phyloP scores from a whole-genome alignment of 345 rosid genomes.

The Combretum micranthum region DNA sequence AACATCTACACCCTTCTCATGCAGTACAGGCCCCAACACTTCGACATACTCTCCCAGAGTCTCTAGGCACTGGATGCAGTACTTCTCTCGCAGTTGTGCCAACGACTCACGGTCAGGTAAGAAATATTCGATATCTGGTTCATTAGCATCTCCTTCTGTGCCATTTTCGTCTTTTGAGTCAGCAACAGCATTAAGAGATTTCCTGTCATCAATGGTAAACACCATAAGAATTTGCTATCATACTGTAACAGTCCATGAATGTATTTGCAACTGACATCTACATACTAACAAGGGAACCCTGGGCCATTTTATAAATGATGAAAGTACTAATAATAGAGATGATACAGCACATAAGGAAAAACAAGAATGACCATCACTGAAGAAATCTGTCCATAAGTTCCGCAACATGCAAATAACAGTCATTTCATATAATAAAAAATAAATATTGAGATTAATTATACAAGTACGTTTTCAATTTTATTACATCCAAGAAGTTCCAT shows the following conservation, averaged over 20 bases:
- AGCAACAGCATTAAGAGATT: slow-evolving; percentile 17
- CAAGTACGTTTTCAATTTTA: too few relatives aligned
- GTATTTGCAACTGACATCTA: neutral
- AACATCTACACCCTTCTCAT: slow-evolving; percentile 96
- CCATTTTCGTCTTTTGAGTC: slow-evolving; percentile 29
- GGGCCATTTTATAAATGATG: too few relatives aligned
- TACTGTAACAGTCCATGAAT: neutral
- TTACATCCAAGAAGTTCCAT: too few relatives aligned
- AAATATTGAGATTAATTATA: too few relatives aligned
- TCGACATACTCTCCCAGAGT: slow-evolving; percentile 92
- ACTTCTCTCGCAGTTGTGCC: slow-evolving; percentile 80
- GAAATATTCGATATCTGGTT: slow-evolving; percentile 55
- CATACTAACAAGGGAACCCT: neutral
- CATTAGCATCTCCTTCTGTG: slow-evolving; percentile 31
- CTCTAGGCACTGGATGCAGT: slow-evolving; percentile 92
- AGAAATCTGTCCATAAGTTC: too few relatives aligned
- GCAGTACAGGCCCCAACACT: slow-evolving; percentile 95
- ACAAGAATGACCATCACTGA: too few relatives aligned
- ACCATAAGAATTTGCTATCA: too few relatives aligned
- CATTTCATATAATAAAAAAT: too few relatives aligned
- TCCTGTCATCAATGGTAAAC: slow-evolving; percentile 44
- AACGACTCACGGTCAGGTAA: slow-evolving; percentile 65
- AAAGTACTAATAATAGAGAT: too few relatives aligned
- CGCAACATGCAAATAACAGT: too few relatives aligned
- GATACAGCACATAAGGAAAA: too few relatives aligned